Conservation (phyloP, 768 basidiomycete species). For the Boletus insuetus region DNA sequence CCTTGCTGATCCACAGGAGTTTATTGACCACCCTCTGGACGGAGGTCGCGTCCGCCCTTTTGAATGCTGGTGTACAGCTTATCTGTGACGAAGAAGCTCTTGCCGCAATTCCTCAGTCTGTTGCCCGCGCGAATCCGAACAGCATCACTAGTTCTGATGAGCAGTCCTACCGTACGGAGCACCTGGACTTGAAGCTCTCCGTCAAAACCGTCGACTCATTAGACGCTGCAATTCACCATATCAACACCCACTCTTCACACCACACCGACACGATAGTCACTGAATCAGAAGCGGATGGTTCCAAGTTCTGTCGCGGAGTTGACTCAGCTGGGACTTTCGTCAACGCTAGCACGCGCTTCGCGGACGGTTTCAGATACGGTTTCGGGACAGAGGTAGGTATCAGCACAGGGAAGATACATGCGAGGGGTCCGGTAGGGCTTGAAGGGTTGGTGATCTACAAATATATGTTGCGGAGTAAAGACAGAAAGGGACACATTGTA, state of each 20-base stretch:
- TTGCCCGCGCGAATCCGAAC: slow-evolving; percentile 34
- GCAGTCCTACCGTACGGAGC: slow-evolving; percentile 82
- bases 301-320: slow-evolving; percentile 80
- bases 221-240: slow-evolving; percentile 74
- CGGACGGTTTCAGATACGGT: slow-evolving; percentile 95
- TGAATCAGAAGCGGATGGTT: slow-evolving; percentile 62
- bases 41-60: slow-evolving; percentile 66
- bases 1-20: slow-evolving; percentile 77
- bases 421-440: slow-evolving; percentile 92
- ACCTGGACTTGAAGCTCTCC: slow-evolving; percentile 81
- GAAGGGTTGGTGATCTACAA: slow-evolving; percentile 96
- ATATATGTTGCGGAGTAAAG: slow-evolving; percentile 84
- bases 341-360: slow-evolving; percentile 94
- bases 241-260: slow-evolving; percentile 91
- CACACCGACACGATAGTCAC: slow-evolving; percentile 95
- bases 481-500: slow-evolving; percentile 74
- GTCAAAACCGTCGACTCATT: slow-evolving; percentile 75
- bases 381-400: slow-evolving; percentile 99
- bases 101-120: slow-evolving; percentile 46
- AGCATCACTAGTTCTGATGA: slow-evolving; percentile 54
- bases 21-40: slow-evolving; percentile 78
- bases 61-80: slow-evolving; percentile 68
- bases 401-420: slow-evolving; percentile 94
- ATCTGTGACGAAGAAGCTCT: slow-evolving; percentile 74
- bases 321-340: slow-evolving; percentile 92